Evolutionary conservation across 352 stramenopile genomes (phyloP).

Genomic region (Phytophthora rubi): DNA sequence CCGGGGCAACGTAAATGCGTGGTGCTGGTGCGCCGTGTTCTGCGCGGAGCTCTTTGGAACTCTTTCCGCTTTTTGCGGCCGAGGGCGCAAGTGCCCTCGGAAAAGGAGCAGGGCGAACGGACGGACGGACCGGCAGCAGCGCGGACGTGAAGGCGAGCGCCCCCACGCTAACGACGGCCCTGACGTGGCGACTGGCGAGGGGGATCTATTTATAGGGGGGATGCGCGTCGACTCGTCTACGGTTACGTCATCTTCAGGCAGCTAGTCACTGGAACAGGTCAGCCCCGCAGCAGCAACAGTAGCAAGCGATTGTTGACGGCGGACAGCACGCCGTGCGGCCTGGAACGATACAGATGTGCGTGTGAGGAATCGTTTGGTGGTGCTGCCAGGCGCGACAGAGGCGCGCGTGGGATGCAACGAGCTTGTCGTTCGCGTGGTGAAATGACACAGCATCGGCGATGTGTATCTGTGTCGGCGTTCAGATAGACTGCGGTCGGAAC

Average conservation of each 20-base stretch:
- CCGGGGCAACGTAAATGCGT: slow-evolving; percentile 48
- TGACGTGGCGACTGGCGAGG: not conserved
- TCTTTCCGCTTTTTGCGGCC: slow-evolving; percentile 78
- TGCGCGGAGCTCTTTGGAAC: slow-evolving; percentile 41
- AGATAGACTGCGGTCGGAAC: not conserved
- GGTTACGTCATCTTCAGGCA: slow-evolving; percentile 10
- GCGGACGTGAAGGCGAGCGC: not conserved
- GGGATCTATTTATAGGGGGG: slow-evolving; percentile 3
- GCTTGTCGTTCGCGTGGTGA: not conserved
- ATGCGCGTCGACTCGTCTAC: slow-evolving; percentile 21
- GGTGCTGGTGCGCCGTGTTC: slow-evolving; percentile 56
- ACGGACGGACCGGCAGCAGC: not conserved
- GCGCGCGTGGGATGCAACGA: not conserved
- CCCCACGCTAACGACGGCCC: not conserved
- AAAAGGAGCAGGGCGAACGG: slow-evolving; percentile 3
- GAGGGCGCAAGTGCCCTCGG: slow-evolving; percentile 43
- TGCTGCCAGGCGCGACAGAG: not conserved
- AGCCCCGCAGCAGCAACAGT: not conserved
- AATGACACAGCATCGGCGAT: not conserved
- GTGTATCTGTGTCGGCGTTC: not conserved
- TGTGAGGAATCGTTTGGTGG: not conserved
- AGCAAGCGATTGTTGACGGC: not conserved
- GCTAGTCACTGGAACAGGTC: not conserved
- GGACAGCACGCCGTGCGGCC: not conserved
- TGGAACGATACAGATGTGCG: not conserved